Evolutionary conservation across 352 stramenopile species (phyloP), one percentile per base, ranked within the genome.

Genomic region (Phytophthora pistaciae): DNA sequence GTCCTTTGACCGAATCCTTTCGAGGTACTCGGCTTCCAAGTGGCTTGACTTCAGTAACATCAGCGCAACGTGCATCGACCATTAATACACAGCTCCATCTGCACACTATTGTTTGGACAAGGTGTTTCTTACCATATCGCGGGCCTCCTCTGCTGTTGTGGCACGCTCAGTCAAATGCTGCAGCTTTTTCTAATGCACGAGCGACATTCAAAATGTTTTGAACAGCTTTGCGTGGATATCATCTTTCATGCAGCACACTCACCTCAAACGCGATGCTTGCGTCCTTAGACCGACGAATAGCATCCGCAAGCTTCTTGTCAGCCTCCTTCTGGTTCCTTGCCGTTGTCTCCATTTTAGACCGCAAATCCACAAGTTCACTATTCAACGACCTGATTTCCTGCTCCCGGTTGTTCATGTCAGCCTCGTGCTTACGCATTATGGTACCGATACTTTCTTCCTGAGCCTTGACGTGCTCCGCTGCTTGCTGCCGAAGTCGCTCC

Each of bases 111-210:
- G 16, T 20, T 27, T n/a, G 14, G 9, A 16, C 9, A 27, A 5
- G 21, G 5, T 53, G 27, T 5, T 16, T 23, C 56, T 3, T 77
- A 92, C 84, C 74, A 79, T 57, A 68, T 91, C 85, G 23, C 77
- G 79, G 48, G 80, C 80, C 72, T 93, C 83, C 68, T 93, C 85
- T 13, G 83, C 82, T 52, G 76, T 65, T 31, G 77, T 59, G 38
- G 80, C 75, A 49, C 85, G 76, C 16, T 92, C 85, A 2, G 66
- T 64, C 13, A 92, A 64, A 10, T 81, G 68, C 36, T 78, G 76
- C 4, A 87, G 64, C 38, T 90, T 90, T 68, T 80, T 77, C 81
- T 88, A 38, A 60, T 42, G 10, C 14, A 53, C 36, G 6, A 59
- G 5, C 1, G 63, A 42, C 11, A 31, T 5, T 5, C 27, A 46